Evolutionary conservation across 768 basidiomycete genomes (phyloP), one percentile per base, ranked within the genome.

Genomic region (Leccinum disarticulatum): DNA sequence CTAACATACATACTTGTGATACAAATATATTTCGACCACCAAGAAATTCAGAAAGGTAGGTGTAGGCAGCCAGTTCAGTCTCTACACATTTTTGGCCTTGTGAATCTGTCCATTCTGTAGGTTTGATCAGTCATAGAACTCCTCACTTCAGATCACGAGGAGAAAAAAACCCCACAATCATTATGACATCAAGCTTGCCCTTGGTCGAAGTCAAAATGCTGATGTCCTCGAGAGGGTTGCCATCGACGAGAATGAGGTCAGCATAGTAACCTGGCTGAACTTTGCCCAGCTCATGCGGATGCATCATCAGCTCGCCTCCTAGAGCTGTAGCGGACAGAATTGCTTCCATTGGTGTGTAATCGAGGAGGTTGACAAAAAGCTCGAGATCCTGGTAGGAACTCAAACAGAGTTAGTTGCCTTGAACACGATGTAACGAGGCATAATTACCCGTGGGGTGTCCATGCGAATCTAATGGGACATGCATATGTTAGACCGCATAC

Each of bases 271-370:
- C 76, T 1, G 75, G 73, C 17, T 70, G 67, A 46, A 77, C 68
- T 53, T 76, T 76, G 2, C 75, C 76, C 6, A 77, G 63, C n/a
- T 75, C 74, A 19, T 76, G 52, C 1, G 75, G 73, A 52, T 70
- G 76, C 50, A 69, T 27, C 73, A 76, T 74, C 22, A 77, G 53
- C 56, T 77, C 74, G 14, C 74, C 76, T 11, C 76, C 76, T n/a
- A 72, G 58, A 0, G 72, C 71, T 0, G 74, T 77, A 14, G 73
- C 75, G 3, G 74, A 68, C 30, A 76, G 19, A 41, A 77, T 77
- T 9, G 73, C 71, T 41, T 77, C 75, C 75, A 77, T 74, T 8
- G 76, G 74, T 0, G 73, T 71, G 58, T 66, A 74, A 6, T 61
- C 74, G 28, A 77, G 61, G 5, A 71, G 66, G 6, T 74, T 72